Evolutionary conservation across 306 rosid species (phyloP), one percentile per base, ranked within the genome.

Genomic region (Mucuna pruriens): DNA sequence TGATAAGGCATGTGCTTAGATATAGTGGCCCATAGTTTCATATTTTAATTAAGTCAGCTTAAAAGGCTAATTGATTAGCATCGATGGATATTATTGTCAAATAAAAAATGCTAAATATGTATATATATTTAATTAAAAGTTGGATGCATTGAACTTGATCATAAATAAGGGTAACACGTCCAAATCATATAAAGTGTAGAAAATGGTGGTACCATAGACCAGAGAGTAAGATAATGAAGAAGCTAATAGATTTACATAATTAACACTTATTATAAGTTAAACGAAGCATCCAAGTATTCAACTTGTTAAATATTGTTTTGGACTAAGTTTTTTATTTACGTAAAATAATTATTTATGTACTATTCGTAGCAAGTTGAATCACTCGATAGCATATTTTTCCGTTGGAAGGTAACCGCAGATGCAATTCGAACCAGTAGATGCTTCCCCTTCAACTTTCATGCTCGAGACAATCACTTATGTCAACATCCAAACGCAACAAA

Each of bases 101-200:
- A 60, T 26, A 25, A 61, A 13, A 29, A 61, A 29, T 15, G 68
- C 1, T 61, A 61, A 29, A 61, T n/a, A 29, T 61, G 6, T 26
- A 10, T 65, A 39, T 3, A 36, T 29, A 36, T 65, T 60, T 78
- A 26, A 68, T 25, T 1, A n/a, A 15, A 72, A 42, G 46, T 44
- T 54, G 78, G 79, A 76, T 83, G 16, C 87, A 86, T 76, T 77
- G 87, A 84, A 86, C 71, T 77, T 77, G 79, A 66, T 72, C 76
- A 60, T 2, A 61, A 15, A 25, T 3, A 60, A 62, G 63, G 64
- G 68, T 55, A 46, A 55, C 65, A 39, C 25, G 85, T 86, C 85
- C 61, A 34, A 63, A 64, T 81, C 84, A 71, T 68, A 29, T 42
- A 19, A 25, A 48, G 73, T 7, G 38, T 79, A 79, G 40, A 83